Evolutionary conservation across 2,329 filamentous ascomycete species (phyloP).

Genomic region (Septoria petroselini): DNA sequence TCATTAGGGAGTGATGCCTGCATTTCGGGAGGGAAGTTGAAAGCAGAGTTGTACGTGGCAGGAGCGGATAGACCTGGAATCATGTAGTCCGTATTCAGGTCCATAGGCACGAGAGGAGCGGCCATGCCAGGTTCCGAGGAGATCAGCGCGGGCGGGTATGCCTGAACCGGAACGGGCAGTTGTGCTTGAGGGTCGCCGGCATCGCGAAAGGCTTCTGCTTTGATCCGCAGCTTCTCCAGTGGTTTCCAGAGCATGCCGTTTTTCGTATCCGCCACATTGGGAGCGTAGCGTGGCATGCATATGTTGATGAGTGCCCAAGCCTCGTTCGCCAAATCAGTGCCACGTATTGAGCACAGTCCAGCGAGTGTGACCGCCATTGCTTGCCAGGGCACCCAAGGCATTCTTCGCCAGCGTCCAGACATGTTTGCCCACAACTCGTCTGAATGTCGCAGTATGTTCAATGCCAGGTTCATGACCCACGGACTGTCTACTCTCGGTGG

Average conservation of each 20-base stretch:
- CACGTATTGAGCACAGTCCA: slow-evolving; percentile 51
- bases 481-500: slow-evolving; percentile 35
- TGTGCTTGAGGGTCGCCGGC: background rate
- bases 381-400: slow-evolving; percentile 57
- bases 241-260: slow-evolving; percentile 55
- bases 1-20: slow-evolving; percentile 24
- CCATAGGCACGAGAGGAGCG: background rate
- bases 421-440: slow-evolving; percentile 29
- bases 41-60: slow-evolving; percentile 8
- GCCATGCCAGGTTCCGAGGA: background rate
- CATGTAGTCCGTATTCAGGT: background rate
- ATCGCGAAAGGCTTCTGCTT: slow-evolving; percentile 41
- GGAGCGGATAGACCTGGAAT: too few relatives aligned
- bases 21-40: slow-evolving; percentile 25
- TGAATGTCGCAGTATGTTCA: slow-evolving; percentile 46
- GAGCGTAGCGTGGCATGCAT: slow-evolving; percentile 46
- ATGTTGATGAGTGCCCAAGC: slow-evolving; percentile 52
- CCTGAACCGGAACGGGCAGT: background rate
- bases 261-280: slow-evolving; percentile 50
- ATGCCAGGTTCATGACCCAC: slow-evolving; percentile 39
- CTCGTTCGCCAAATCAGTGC: slow-evolving; percentile 47
- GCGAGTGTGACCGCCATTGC: slow-evolving; percentile 53
- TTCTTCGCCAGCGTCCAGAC: slow-evolving; percentile 47
- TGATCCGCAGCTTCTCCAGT: slow-evolving; percentile 53
- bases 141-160: background rate